phyloP scores from a whole-genome alignment of 1,139 yeast species.

The Arxiozyma heterogenica region DNA sequence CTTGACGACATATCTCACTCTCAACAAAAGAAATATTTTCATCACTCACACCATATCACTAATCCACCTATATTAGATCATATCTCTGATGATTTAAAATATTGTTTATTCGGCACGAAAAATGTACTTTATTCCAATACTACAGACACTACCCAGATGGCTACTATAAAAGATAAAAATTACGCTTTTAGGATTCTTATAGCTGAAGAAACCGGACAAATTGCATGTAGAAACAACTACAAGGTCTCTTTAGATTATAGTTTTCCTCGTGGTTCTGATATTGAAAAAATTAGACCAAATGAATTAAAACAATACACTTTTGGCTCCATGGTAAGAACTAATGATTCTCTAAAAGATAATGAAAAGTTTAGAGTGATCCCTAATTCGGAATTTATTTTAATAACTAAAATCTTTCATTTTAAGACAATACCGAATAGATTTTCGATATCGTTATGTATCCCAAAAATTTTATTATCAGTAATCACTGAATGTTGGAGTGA shows the following conservation, averaged over 20 bases:
- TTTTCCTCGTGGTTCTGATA: conserved; percentile 17
- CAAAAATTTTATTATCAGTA: conserved; percentile 20
- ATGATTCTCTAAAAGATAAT: conserved; percentile 15
- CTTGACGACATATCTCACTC: not conserved
- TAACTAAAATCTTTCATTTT: conserved; percentile 23
- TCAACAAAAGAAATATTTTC: not conserved
- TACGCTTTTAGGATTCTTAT: conserved; percentile 28
- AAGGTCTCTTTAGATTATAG: conserved; percentile 29
- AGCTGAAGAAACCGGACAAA: conserved; percentile 32
- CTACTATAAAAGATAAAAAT: conserved; percentile 4
- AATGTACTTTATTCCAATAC: conserved; percentile 10
- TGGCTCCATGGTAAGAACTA: conserved; percentile 28
- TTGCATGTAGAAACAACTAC: conserved; percentile 31
- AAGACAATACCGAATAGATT: conserved; percentile 13
- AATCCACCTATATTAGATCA: conserved; percentile 20
- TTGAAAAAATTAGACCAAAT: conserved; percentile 23
- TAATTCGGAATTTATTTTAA: conserved; percentile 24
- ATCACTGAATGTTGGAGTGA: conserved; percentile 26
- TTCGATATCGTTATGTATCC: conserved; percentile 27
- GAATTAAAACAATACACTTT: conserved; percentile 30
- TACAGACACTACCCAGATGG: not conserved
- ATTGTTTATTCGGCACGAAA: conserved; percentile 23
- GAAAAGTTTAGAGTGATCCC: conserved; percentile 27
- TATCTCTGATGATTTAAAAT: conserved; percentile 23
- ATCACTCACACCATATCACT: conserved; percentile 1